Base-by-base conservation (phyloP, 805 yeast genomes). In the Hanseniaspora jakobsenii region DNA sequence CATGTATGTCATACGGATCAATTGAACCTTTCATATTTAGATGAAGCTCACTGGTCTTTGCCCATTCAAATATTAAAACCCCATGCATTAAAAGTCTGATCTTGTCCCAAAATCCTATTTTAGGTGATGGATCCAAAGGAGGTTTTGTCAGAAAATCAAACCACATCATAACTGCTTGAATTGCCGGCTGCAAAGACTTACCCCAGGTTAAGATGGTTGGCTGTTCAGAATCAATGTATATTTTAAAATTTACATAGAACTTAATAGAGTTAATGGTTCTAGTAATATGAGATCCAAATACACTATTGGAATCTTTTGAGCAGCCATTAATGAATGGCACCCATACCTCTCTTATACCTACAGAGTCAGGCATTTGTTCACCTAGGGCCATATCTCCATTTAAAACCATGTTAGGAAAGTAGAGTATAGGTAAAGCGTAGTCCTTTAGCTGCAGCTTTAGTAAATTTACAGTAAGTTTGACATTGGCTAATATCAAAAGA, bases 71-170 rank as follows among this genome's bases (percentile, higher is more conserved):
- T 3, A 53, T 60, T 50, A 74, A 62, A 36, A 58, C 64, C 3
- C 81, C 81, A 49, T 77, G 84, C 17, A 72, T 53, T 6, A 72
- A 53, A 18, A 73, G 62, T 2, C 81, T 66, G 32, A 76, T 55
- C 51, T 78, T 78, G 58, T 78, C 86, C 86, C 86, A 78, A 52
- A 78, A 75, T 4, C 86, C 86, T 6, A 78, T 53, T 49, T 74
- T 75, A 7, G 67, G 62, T 2, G 82, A 75, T 1, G 75, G 74
- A 54, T 78, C 86, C 21, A 77, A 57, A 2, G 81, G 81, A 1
- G 86, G 82, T 52, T 78, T 78, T 0, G 83, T 76, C 42, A 78
- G 67, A 41, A 69, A 73, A 57, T 78, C 85, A 55, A 78, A 73
- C 60, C 78, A 74, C 35, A 73, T 58, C 77, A 78, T 73, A 1